Evolutionary conservation across 2,329 filamentous ascomycete genomes (phyloP).

Genomic region (Pyrenochaeta sp.): DNA sequence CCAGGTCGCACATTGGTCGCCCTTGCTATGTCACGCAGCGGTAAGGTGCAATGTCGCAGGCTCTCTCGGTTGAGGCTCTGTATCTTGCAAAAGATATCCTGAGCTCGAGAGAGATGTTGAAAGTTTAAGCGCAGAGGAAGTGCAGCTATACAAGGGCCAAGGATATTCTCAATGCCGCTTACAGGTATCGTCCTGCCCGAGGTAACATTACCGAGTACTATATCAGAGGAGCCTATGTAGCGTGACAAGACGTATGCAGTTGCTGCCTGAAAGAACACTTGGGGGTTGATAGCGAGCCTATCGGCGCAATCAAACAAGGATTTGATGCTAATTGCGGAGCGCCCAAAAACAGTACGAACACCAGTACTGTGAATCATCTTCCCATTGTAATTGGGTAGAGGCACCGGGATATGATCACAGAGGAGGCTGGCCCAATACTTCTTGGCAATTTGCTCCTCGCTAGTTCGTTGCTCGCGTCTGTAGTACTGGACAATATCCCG

Average conservation of each 20-base stretch:
- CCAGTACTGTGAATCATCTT: slow-evolving; percentile 17
- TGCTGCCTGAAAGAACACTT: slow-evolving; percentile 79
- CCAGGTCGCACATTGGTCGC: slow-evolving; percentile 63
- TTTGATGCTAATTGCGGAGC: slow-evolving; percentile 26
- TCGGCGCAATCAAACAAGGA: slow-evolving; percentile 27
- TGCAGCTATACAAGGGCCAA: slow-evolving; percentile 82
- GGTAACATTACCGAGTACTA: slow-evolving; percentile 79
- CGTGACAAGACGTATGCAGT: slow-evolving; percentile 71
- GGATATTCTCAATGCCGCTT: slow-evolving; percentile 71
- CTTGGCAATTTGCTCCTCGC: neutral
- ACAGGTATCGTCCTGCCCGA: slow-evolving; percentile 82
- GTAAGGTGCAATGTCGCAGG: slow-evolving; percentile 69
- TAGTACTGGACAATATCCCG: slow-evolving; percentile 65
- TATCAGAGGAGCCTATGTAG: slow-evolving; percentile 70
- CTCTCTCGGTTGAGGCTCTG: slow-evolving; percentile 72
- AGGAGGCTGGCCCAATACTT: slow-evolving; percentile 77
- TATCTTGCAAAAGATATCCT: slow-evolving; percentile 69
- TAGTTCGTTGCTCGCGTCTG: slow-evolving; percentile 18
- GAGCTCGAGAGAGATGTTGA: slow-evolving; percentile 58
- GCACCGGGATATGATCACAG: slow-evolving; percentile 61
- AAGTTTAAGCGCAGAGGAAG: slow-evolving; percentile 75
- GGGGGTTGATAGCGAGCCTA: slow-evolving; percentile 63
- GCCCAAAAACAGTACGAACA: slow-evolving; percentile 24
- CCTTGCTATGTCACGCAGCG: slow-evolving; percentile 75
- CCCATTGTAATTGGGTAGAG: slow-evolving; percentile 68